A percentile compares a stretch with the other conserved stretches of the same genome.
phyloP scores from a whole-genome alignment of 768 basidiomycete genomes.

The Hypholoma sublateritium region DNA sequence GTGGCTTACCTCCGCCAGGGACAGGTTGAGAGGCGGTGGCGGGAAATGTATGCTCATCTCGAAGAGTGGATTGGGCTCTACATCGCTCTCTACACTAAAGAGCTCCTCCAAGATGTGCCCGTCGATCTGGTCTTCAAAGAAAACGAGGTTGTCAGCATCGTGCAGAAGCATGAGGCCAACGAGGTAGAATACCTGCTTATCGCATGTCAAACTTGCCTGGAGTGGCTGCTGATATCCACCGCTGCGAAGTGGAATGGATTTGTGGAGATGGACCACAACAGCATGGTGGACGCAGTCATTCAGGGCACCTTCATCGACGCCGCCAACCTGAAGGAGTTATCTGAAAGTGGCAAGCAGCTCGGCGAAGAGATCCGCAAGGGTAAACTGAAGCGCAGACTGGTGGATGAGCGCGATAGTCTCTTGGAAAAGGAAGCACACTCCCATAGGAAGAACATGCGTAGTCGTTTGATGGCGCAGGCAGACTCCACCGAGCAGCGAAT shows the following conservation, averaged over 20 bases:
- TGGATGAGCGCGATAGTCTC: constrained; percentile 1
- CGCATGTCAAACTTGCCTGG: neutral
- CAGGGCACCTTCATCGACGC: neutral
- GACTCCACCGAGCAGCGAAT: neutral
- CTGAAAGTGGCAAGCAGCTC: neutral
- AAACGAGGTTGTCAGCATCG: neutral
- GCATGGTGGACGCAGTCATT: neutral
- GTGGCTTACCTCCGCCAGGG: constrained; percentile 4
- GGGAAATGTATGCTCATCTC: neutral
- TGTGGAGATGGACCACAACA: neutral
- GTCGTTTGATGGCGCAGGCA: neutral
- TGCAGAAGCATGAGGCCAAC: constrained; percentile 7
- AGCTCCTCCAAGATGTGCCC: constrained; percentile 5
- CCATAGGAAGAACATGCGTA: neutral
- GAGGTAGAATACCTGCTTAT: constrained; percentile 8
- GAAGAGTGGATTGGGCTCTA: constrained; percentile 5
- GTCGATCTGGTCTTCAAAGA: neutral
- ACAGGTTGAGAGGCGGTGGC: constrained; percentile 7
- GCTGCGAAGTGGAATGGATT: constrained; percentile 1
- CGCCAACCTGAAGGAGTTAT: neutral
- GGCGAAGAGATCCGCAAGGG: constrained; percentile 1
- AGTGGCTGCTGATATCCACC: neutral
- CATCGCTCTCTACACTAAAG: constrained; percentile 4
- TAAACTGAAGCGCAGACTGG: neutral
- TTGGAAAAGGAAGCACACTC: neutral